phyloP scores from a whole-genome alignment of 2,329 filamentous ascomycete species.

The Fusarium tupiense region DNA sequence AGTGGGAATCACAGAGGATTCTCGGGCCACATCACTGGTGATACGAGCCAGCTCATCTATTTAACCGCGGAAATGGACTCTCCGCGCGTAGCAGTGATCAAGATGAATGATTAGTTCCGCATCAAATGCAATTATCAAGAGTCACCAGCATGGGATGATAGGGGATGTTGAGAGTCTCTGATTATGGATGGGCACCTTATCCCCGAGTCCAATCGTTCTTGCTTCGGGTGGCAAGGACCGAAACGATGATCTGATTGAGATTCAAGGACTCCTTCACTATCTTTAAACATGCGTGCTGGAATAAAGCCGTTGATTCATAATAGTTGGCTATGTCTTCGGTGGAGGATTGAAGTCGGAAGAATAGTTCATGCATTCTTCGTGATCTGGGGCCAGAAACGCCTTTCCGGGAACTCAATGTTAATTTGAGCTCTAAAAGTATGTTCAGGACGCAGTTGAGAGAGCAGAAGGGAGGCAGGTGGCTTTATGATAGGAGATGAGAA shows the following conservation, averaged over 20 bases:
- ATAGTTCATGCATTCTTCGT: not conserved
- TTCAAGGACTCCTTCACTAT: rapidly evolving
- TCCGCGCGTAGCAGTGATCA: rapidly evolving
- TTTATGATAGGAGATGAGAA: not conserved
- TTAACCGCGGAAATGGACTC: rapidly evolving
- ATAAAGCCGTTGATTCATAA: not conserved
- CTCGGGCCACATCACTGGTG: no score
- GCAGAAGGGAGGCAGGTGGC: not conserved
- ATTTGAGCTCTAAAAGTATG: not conserved
- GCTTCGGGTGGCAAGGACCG: rapidly evolving
- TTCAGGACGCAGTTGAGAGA: rapidly evolving
- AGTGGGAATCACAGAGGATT: no score
- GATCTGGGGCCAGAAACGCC: no score
- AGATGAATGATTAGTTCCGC: not conserved
- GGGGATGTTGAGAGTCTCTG: not conserved
- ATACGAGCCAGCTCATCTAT: no score
- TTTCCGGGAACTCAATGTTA: rapidly evolving
- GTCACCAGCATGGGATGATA: no score
- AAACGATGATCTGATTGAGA: not conserved
- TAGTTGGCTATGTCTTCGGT: not conserved
- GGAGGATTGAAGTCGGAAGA: not conserved
- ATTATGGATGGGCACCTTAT: not conserved
- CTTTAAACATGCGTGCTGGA: rapidly evolving
- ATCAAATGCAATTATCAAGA: not conserved
- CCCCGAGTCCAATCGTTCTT: rapidly evolving